Percentiles rank a stretch among this genome's conserved stretches.
phyloP scores from a whole-genome alignment of 305 asterid genomes.

The Petunia hybrid region DNA sequence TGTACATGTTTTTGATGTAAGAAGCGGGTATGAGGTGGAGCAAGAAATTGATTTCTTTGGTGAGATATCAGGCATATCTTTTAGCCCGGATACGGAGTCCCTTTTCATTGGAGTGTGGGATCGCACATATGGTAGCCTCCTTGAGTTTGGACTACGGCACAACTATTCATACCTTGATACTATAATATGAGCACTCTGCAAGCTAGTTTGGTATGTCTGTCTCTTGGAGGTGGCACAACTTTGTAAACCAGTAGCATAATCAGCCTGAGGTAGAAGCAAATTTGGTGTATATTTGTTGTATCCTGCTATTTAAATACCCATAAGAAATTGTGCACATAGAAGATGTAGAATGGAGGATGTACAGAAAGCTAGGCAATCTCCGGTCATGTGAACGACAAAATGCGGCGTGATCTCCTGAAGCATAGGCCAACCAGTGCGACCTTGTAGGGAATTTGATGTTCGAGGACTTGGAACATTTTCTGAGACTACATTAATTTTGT shows the following conservation, averaged over 20 bases:
- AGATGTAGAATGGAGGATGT: slow-evolving; percentile 34
- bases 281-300: slow-evolving; percentile 38
- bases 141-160: slow-evolving; percentile 64
- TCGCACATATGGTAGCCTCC: slow-evolving; percentile 72
- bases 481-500: no score
- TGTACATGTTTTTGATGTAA: slow-evolving; percentile 72
- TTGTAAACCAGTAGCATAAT: slow-evolving; percentile 22
- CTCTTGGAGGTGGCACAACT: slow-evolving; percentile 26
- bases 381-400: neutral
- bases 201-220: slow-evolving; percentile 7
- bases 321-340: slow-evolving; percentile 21
- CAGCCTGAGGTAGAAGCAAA: slow-evolving; percentile 26
- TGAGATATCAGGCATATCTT: slow-evolving; percentile 76
- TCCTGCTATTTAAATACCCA: slow-evolving; percentile 27
- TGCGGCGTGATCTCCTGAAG: neutral
- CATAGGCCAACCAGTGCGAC: neutral
- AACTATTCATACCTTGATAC: slow-evolving; percentile 69
- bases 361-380: slow-evolving; percentile 36
- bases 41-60: slow-evolving; percentile 90
- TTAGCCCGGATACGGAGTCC: slow-evolving; percentile 78
- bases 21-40: slow-evolving; percentile 67
- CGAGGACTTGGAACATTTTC: no score
- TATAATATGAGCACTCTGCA: slow-evolving; percentile 43
- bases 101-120: slow-evolving; percentile 82
- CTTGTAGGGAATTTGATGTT: no score